Base-by-base conservation (phyloP, 139 green algal genomes). In the Tetradesmus lagerheimii region DNA sequence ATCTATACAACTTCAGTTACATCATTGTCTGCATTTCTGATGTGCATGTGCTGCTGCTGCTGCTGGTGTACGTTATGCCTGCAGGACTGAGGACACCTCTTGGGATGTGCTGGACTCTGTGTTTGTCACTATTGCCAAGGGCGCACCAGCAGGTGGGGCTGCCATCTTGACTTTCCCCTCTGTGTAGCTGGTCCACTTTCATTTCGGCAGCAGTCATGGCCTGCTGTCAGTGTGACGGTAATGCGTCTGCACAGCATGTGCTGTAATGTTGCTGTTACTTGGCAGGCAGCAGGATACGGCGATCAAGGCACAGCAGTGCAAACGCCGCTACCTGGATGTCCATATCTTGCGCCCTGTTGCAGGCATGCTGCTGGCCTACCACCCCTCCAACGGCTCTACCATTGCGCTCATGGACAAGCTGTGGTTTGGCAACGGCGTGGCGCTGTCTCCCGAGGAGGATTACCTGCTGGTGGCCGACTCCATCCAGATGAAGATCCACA, bases 341-440 rank as follows among this genome's bases (percentile, higher is more conserved):
- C 2, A 31, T 71, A 18, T 71, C 4, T 71, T 31, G 20, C 57
- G 20, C n/a, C 57, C n/a, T 78, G 67, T 3, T 78, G 67, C n/a
- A 47, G 95, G 95, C 35, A 83, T 95, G 45, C 87, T 98, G 53
- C 79, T 97, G 16, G 91, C 85, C 4, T 96, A 98, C 92, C 79
- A 96, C 89, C 91, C 93, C 2, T 31, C 38, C 34, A 96, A 80
- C 12, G 53, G 89, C 25, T 47, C 53, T 1, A 95, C 95, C 2
- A 53, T 82, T 15, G 80, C 94, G 71, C 89, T 98, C 6, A 77
- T 89, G 90, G 12, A 88, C 34, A 74, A 47, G 15, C 74, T 98
- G 18, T 95, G 87, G 89, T 98, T 95, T 81, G 92, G 96, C 29
- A 98, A 98, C 82, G 96, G 96, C 9, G 95, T 98, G 11, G 94